Evolutionary conservation across 805 yeast species (phyloP), one percentile per base, ranked within the genome.

Genomic region (Ogataea trehaloabstinens): DNA sequence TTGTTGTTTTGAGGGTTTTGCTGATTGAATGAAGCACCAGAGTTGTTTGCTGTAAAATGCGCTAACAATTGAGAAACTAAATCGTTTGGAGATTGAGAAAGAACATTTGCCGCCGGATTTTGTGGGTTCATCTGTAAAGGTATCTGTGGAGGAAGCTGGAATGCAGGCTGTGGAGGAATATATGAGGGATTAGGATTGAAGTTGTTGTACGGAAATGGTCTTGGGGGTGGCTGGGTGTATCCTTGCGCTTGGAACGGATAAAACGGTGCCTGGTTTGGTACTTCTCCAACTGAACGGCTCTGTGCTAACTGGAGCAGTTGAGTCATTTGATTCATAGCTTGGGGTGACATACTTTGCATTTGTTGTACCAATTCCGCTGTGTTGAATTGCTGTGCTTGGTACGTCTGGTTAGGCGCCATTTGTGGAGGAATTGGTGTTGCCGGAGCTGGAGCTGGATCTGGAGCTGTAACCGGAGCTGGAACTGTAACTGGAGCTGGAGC

Each of bases 271-370:
- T 11, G 17, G 6, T 7, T 7, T 7, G n/a, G 30, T 27, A 7
- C 8, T 7, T 11, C 8, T 7, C 15, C 15, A 11, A n/a, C 32
- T 11, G 30, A 35, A 28, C 50, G 58, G n/a, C 45, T 35, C 16
- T 38, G 28, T 11, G 51, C 50, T 35, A 49, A 31, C 33, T 49
- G 56, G 2, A 48, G 28, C 3, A 52, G 45, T 19, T 58, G 60
- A 24, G 52, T 58, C 33, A 48, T 35, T 34, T 54, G 60, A 7
- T 49, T 50, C 17, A 48, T 27, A 37, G 46, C 34, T 11, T 47
- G 47, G 6, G 49, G 41, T n/a, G 41, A 37, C 22, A 37, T 28
- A 21, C 44, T 51, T 22, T 33, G 42, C 28, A 33, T 28, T 30
- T 39, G 41, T 15, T 36, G 45, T 5, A 31, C 20, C 6, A 36